phyloP scores from a whole-genome alignment of 1,284 basidiomycete genomes.

The Flammula alnicola region DNA sequence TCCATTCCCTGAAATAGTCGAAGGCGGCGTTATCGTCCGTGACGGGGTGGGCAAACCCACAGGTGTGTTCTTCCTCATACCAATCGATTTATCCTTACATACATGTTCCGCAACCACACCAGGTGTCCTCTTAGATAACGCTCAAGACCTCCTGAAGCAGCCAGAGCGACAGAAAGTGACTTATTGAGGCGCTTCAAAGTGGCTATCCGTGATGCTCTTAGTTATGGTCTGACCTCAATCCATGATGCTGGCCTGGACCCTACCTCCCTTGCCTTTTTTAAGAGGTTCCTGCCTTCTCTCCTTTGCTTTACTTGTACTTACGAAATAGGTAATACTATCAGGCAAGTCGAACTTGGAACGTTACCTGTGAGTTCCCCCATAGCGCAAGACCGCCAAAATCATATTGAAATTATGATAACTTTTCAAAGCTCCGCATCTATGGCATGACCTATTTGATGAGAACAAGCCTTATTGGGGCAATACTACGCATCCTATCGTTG shows the following conservation, averaged over 20 bases:
- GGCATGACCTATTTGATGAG: constrained; percentile 78
- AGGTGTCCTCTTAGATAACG: constrained; percentile 77
- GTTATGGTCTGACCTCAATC: constrained; percentile 76
- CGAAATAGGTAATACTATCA: constrained; percentile 28
- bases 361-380: constrained; percentile 57
- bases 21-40: constrained; percentile 83
- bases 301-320: constrained; percentile 10
- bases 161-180: constrained; percentile 70
- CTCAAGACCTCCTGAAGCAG: constrained; percentile 65
- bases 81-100: neutral
- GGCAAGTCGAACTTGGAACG: constrained; percentile 60
- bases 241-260: constrained; percentile 84
- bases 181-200: constrained; percentile 66
- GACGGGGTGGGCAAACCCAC: constrained; percentile 74
- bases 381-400: neutral
- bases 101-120: neutral
- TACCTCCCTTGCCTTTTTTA: constrained; percentile 74
- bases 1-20: constrained; percentile 67
- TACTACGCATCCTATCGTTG: constrained; percentile 58
- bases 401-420: neutral
- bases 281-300: constrained; percentile 46
- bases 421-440: constrained; percentile 66
- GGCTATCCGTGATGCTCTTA: constrained; percentile 70
- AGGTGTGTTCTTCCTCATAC: constrained; percentile 50
- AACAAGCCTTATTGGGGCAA: constrained; percentile 80